Base-by-base conservation (phyloP, 257 asterid species). In the Nicotiana attenuata region DNA sequence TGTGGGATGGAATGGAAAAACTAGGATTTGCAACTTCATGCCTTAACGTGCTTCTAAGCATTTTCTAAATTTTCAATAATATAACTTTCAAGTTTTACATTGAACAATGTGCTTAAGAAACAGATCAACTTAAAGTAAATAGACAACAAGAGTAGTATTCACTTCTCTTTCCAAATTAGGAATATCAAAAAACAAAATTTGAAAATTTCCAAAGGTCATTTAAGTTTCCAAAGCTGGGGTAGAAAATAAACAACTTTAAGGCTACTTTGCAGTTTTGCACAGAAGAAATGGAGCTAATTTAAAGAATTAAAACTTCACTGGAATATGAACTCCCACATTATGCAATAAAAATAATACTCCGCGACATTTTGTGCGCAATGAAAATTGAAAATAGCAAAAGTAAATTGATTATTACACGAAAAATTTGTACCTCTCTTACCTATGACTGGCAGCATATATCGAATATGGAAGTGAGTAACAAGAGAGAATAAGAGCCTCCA, bases 381-480 rank as follows among this genome's bases (percentile, higher is more conserved):
- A 75, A 73, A 15, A 75, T 75, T 41, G 8, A 50, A 50, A 78
- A 26, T 16, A 3, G 19, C n/a, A 50, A 16, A 26, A 50, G 80
- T 50, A 75, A 10, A 4, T 16, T 50, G 63, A 52, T 75, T 50
- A 75, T 50, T 50, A 50, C 64, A 50, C 5, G 0, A 1, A 29
- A 55, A 63, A 1, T 5, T 65, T 38, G 64, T 38, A 14, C 15
- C 60, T 61, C 59, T 61, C 80, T 88, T 88, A 96, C 99, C 99
- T 96, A 87, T 92, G 91, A 86, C 94, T 93, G 83, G 97, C 92
- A 16, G 97, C 99, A 87, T 93, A 91, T 59, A 94, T 90, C 55
- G 99, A 96, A 88, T 94, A 91, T 55, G 99, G 95, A 83, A 94
- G 98, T 68, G 99, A 96, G 87, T 96, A 91, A 81, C 86, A 89